Base-by-base conservation (phyloP, 805 yeast genomes). In the Myxozyma lipomycoides region DNA sequence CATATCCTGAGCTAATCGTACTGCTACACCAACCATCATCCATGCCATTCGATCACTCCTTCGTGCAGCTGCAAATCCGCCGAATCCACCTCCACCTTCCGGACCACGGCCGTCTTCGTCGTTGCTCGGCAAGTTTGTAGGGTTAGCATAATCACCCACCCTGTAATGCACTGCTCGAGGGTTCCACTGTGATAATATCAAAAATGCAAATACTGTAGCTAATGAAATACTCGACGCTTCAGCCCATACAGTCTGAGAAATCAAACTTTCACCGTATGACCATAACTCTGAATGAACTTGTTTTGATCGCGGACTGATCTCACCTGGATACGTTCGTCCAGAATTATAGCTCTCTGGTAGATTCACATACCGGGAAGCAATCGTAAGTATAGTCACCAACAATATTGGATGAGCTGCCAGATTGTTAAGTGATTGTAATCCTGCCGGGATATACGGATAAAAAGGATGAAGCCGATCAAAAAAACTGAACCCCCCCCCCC, bases 141-240 rank as follows among this genome's bases (percentile, higher is more conserved):
- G 68, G 95, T 68, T 87, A 86, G 67, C 90, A 95, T 0, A 81
- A 70, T 86, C 91, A 80, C 58, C 88, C 71, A 83, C 51, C 5
- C 50, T 36, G 22, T 89, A 84, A 66, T 89, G 96, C 53, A 89
- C 88, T 2, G 96, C 95, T 47, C 96, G 72, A 2, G 96, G 96
- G 61, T 89, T 88, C 98, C 98, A 90, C 66, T 91, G 97, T 0
- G 96, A 86, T 60, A 87, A 83, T 17, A 90, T 71, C 44, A 90
- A 68, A 63, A 90, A 86, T 0, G 96, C 90, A 53, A 85, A 75
- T 4, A 89, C 82, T 0, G 96, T 87, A 1, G 96, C 96, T 2
- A 89, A 78, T 0, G 93, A 83, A 56, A 96, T 71, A 4, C 93
- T 85, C 51, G 86, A 82, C 0, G 95, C 93, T 64, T 87, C 96